Percentiles rank a stretch among this genome's conserved stretches.
Conservation (phyloP, 345 rosid species). For the Raphanus raphanistrum region DNA sequence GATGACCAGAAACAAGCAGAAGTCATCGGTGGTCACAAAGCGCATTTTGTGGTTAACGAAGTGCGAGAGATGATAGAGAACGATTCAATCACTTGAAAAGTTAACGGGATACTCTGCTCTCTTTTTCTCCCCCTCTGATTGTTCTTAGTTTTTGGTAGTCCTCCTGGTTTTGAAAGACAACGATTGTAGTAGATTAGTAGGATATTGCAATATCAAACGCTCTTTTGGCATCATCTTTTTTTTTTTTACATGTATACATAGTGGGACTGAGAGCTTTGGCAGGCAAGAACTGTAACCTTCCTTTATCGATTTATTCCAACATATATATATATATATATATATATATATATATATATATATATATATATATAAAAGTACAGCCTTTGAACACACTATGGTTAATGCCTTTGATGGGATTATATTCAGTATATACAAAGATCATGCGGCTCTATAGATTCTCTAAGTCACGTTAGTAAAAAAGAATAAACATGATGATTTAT, state of each 20-base stretch:
- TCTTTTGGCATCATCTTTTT: neutral
- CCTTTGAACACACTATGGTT: neutral
- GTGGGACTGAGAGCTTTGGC: neutral
- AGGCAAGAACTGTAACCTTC: neutral
- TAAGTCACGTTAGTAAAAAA: conserved; percentile 35
- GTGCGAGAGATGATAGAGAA: conserved; percentile 76
- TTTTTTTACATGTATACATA: neutral
- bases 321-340: too few relatives aligned
- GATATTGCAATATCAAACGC: neutral
- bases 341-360: too few relatives aligned
- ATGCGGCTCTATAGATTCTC: conserved; percentile 16
- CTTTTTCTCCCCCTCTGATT: neutral
- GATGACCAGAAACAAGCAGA: conserved; percentile 76
- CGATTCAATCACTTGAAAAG: conserved; percentile 19
- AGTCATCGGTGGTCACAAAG: conserved; percentile 86
- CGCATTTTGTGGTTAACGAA: conserved; percentile 67
- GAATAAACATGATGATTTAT: conserved; percentile 13
- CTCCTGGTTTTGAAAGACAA: neutral
- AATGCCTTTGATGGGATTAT: neutral
- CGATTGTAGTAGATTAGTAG: neutral
- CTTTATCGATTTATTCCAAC: neutral
- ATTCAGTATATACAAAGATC: conserved; percentile 29
- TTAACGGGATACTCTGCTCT: neutral
- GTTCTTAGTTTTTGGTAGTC: neutral
- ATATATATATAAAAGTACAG: too few relatives aligned